phyloP scores from a whole-genome alignment of 139 green algal genomes.

The Coelastrella sp. region DNA sequence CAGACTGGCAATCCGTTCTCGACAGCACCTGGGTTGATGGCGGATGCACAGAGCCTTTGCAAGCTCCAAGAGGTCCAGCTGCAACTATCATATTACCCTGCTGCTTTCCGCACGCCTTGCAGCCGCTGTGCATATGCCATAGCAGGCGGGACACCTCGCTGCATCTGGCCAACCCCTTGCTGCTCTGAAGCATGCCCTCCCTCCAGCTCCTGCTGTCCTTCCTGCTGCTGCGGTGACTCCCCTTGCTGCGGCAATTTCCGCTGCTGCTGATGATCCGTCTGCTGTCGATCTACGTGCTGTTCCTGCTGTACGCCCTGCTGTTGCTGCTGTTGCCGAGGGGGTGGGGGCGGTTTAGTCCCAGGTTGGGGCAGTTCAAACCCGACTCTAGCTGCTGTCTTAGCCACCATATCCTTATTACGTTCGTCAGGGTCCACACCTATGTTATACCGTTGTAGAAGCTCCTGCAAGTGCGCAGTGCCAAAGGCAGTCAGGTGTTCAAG shows the following conservation, averaged over 20 bases:
- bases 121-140: neutral
- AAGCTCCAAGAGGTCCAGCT: neutral
- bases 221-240: neutral
- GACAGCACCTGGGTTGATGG: no score
- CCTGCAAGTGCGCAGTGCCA: conserved; percentile 18
- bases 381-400: conserved; percentile 60
- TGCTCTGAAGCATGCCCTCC: neutral
- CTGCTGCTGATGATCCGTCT: neutral
- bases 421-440: conserved; percentile 66
- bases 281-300: neutral
- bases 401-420: conserved; percentile 69
- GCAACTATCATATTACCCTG: neutral
- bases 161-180: neutral
- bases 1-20: no score
- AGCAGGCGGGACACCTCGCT: neutral
- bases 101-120: neutral
- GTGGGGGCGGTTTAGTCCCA: neutral
- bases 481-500: neutral
- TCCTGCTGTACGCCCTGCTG: conserved; percentile 15
- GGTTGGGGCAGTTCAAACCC: conserved; percentile 62
- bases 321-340: conserved; percentile 13
- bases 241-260: conserved; percentile 4
- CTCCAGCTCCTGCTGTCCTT: neutral
- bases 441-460: conserved; percentile 63
- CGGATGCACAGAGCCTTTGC: neutral